These are phyloP conservation scores for Neopestalotiopsis clavispora DNA, from an alignment of 2,329 filamentous ascomycete species.

Conservation along the genomic window DNA sequence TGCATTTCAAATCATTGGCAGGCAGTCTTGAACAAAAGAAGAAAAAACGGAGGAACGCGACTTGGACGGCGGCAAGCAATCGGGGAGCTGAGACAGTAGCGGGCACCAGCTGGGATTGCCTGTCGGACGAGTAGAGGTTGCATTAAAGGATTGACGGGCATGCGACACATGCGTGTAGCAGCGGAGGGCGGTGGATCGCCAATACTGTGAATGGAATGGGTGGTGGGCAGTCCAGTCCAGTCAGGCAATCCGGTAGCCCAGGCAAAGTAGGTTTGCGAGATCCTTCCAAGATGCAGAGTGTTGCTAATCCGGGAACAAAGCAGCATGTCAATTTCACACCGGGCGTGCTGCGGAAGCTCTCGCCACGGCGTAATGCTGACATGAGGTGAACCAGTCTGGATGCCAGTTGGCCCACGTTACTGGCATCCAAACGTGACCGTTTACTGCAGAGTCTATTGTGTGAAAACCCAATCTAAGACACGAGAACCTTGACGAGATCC, in stretches of 20 bases:
- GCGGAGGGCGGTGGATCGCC: background rate
- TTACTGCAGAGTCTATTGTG: background rate
- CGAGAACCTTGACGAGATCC: constrained; percentile 4
- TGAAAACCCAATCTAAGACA: constrained; percentile 8
- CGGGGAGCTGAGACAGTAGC: constrained; percentile 15
- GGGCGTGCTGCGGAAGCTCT: background rate
- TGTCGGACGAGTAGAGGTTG: background rate
- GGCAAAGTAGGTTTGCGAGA: constrained; percentile 4
- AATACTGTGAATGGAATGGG: background rate
- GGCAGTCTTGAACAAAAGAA: background rate
- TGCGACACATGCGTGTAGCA: constrained; percentile 15
- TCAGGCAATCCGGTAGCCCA: background rate
- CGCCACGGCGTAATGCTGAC: background rate
- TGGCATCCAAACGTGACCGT: constrained; percentile 1
- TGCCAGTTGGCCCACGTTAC: background rate
- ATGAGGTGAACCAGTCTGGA: background rate
- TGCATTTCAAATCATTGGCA: constrained; percentile 8
- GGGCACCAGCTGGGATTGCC: constrained; percentile 12
- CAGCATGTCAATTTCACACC: background rate
- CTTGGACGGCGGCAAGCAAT: constrained; percentile 6
- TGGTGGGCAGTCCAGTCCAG: background rate
- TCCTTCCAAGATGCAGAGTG: background rate
- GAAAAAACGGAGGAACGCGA: constrained; percentile 7
- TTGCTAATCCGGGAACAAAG: constrained; percentile 1
- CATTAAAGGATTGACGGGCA: constrained; percentile 13